phyloP scores from a whole-genome alignment of 2,329 filamentous ascomycete species.

The Arthroderma sp. region DNA sequence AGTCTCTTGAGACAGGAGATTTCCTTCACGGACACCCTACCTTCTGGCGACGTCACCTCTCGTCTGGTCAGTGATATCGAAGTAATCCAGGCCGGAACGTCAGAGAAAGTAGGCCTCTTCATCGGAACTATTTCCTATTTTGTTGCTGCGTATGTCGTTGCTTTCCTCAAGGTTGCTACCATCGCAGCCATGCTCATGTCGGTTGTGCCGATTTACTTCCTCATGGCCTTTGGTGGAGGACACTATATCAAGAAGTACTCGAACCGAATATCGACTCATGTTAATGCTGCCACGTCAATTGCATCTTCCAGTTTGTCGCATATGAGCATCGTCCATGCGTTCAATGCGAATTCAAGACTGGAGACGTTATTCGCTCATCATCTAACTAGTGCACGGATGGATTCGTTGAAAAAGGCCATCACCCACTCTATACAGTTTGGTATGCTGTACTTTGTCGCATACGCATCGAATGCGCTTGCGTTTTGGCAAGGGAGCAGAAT shows the following conservation, averaged over 20 bases:
- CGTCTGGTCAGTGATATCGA: conserved; percentile 55
- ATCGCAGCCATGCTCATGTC: conserved; percentile 54
- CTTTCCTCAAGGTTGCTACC: conserved; percentile 51
- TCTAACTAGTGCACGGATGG: conserved; percentile 39
- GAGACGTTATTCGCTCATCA: conserved; percentile 48
- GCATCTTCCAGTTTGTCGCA: conserved; percentile 51
- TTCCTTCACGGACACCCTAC: conserved; percentile 51
- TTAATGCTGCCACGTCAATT: conserved; percentile 49
- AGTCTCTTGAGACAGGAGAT: conserved; percentile 50
- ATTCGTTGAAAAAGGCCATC: conserved; percentile 45
- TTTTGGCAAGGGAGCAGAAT: conserved; percentile 53
- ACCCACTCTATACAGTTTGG: conserved; percentile 46
- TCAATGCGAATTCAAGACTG: conserved; percentile 47
- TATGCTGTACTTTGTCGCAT: conserved; percentile 52
- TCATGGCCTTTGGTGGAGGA: conserved; percentile 47
- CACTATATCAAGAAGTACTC: conserved; percentile 43
- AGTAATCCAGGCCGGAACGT: conserved; percentile 54
- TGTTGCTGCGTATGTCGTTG: conserved; percentile 53
- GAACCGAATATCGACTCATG: conserved; percentile 40
- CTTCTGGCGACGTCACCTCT: conserved; percentile 51
- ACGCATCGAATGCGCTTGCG: conserved; percentile 51
- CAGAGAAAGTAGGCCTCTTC: conserved; percentile 58
- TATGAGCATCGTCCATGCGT: conserved; percentile 51
- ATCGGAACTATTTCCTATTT: conserved; percentile 54
- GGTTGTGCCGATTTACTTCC: conserved; percentile 49